Evolutionary conservation across 257 asterid genomes (phyloP).

Genomic region (Ilex asprella): DNA sequence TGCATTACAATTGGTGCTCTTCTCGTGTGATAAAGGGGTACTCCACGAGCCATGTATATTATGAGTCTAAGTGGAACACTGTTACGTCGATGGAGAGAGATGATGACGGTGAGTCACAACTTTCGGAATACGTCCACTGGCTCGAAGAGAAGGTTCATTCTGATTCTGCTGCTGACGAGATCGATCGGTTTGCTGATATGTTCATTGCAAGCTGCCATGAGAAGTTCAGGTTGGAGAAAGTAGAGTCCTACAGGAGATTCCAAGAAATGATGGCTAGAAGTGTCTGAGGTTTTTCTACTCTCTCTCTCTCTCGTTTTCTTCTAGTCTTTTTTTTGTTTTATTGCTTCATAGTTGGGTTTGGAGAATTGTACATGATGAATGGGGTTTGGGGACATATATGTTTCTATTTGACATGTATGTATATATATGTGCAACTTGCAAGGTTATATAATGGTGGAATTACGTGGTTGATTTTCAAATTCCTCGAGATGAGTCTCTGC

Average conservation of each 20-base stretch:
- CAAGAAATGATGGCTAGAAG: conserved; percentile 95
- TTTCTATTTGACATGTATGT: no score
- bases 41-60: conserved; percentile 28
- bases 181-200: conserved; percentile 74
- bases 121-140: conserved; percentile 65
- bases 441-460: no score
- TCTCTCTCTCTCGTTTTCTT: neutral
- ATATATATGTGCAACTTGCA: no score
- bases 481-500: no score
- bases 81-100: conserved; percentile 17
- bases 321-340: no score
- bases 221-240: conserved; percentile 83
- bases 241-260: conserved; percentile 69
- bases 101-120: conserved; percentile 13
- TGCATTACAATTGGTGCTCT: conserved; percentile 90
- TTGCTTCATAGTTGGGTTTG: conserved; percentile 10
- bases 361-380: conserved; percentile 13
- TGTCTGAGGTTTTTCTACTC: conserved; percentile 25
- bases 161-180: conserved; percentile 33
- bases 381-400: no score
- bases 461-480: no score
- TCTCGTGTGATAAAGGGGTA: conserved; percentile 24
- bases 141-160: conserved; percentile 53
- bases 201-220: conserved; percentile 78
- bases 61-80: conserved; percentile 52